These are phyloP conservation scores for Nicotiana otophora DNA, from an alignment of 257 asterid species.

Conservation along the genomic window DNA sequence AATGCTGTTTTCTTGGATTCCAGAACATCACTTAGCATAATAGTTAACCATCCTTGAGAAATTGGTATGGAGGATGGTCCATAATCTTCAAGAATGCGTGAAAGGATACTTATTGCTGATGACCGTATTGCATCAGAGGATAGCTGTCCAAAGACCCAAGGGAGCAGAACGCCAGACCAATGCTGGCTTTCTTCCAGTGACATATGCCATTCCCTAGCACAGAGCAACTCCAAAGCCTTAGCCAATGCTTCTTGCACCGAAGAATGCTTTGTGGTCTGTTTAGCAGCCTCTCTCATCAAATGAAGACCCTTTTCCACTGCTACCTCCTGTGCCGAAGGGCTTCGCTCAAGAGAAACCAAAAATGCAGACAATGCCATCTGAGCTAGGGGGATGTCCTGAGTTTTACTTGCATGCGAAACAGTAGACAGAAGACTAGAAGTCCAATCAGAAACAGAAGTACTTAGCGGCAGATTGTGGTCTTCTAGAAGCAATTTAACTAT, in stretches of 20 bases:
- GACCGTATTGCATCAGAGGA: constrained; percentile 60
- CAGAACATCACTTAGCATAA: constrained; percentile 64
- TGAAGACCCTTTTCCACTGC: constrained; percentile 81
- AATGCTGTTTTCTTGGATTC: constrained; percentile 53
- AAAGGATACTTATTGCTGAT: constrained; percentile 82
- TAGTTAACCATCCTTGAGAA: constrained; percentile 95
- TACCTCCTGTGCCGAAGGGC: constrained; percentile 69
- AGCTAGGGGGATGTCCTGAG: constrained; percentile 74
- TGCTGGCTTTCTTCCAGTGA: constrained; percentile 91
- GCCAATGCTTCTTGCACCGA: constrained; percentile 81
- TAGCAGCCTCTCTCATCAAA: constrained; percentile 87
- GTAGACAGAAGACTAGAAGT: constrained; percentile 83
- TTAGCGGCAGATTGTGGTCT: constrained; percentile 73
- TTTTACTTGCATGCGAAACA: constrained; percentile 83
- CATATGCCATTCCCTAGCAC: constrained; percentile 70
- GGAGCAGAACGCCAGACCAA: constrained; percentile 86
- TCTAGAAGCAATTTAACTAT: constrained; percentile 80
- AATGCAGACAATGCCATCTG: constrained; percentile 82
- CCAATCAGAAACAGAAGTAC: constrained; percentile 82
- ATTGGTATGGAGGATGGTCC: constrained; percentile 89
- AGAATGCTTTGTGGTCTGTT: constrained; percentile 60
- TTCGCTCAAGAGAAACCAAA: constrained; percentile 78
- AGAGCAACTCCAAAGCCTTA: constrained; percentile 75
- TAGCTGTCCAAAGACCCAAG: constrained; percentile 73
- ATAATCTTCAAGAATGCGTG: constrained; percentile 87